These are phyloP conservation scores for Penicillium sp. DNA, from an alignment of 2,329 filamentous ascomycete genomes.

Conservation along the genomic window DNA sequence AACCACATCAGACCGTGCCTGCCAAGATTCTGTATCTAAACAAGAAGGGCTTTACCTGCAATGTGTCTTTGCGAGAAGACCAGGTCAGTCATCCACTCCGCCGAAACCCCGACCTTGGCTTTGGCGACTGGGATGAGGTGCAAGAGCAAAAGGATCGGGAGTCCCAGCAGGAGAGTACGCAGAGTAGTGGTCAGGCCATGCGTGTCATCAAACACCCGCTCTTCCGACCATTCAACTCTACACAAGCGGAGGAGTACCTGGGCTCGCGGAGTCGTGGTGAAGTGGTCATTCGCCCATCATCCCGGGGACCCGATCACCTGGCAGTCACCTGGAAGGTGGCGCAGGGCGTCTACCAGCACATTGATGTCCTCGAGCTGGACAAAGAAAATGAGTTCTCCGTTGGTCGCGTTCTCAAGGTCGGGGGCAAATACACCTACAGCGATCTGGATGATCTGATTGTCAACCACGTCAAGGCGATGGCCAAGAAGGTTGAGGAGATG, in stretches of 20 bases:
- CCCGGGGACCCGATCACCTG: slow-evolving; percentile 91
- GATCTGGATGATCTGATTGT: slow-evolving; percentile 98
- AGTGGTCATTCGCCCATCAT: slow-evolving; percentile 91
- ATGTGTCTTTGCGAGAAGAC: slow-evolving; percentile 81
- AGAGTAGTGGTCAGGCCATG: slow-evolving; percentile 79
- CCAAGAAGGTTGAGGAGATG: slow-evolving; percentile 94
- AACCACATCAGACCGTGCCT: slow-evolving; percentile 78
- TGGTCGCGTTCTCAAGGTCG: slow-evolving; percentile 80
- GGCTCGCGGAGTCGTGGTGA: slow-evolving; percentile 84
- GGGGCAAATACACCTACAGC: slow-evolving; percentile 85
- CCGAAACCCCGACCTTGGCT: slow-evolving; percentile 68
- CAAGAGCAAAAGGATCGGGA: slow-evolving; percentile 82
- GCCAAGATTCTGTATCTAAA: slow-evolving; percentile 88
- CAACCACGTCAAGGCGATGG: slow-evolving; percentile 96
- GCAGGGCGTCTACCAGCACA: slow-evolving; percentile 94
- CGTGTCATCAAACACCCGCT: slow-evolving; percentile 97
- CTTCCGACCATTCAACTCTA: slow-evolving; percentile 89
- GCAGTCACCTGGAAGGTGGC: slow-evolving; percentile 98
- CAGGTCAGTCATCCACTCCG: slow-evolving; percentile 72
- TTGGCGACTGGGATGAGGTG: slow-evolving; percentile 81
- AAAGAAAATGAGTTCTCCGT: slow-evolving; percentile 97
- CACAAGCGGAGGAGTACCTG: slow-evolving; percentile 90
- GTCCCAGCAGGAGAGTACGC: slow-evolving; percentile 80
- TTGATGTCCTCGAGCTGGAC: slow-evolving; percentile 93
- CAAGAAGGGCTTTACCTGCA: slow-evolving; percentile 78